phyloP scores from a whole-genome alignment of 192 early-diverging fungal genomes.

The Pilaira anomala region DNA sequence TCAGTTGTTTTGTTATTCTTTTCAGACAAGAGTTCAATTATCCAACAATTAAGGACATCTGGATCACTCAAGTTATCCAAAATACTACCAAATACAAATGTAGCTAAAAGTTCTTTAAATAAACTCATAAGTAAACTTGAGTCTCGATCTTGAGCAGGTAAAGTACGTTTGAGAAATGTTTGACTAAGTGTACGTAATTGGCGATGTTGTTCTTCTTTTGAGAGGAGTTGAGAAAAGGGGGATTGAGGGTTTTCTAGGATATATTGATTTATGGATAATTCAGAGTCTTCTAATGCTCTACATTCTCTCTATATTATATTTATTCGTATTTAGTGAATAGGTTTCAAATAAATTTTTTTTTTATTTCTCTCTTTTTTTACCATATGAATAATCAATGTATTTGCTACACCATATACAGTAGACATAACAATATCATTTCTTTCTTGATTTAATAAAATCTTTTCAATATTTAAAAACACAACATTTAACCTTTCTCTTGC shows the following conservation, averaged over 20 bases:
- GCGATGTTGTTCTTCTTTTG: constrained; percentile 38
- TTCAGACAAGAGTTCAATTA: constrained; percentile 45
- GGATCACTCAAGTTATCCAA: constrained; percentile 48
- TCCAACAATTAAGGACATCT: constrained; percentile 49
- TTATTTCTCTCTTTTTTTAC: constrained; percentile 27
- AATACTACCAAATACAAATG: constrained; percentile 42
- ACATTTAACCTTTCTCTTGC: constrained; percentile 23
- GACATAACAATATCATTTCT: constrained; percentile 47
- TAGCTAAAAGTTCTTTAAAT: constrained; percentile 50
- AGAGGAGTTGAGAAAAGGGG: constrained; percentile 39
- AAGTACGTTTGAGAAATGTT: constrained; percentile 36
- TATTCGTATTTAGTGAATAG: neutral
- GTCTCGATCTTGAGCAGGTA: constrained; percentile 41
- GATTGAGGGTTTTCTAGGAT: constrained; percentile 44
- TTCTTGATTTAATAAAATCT: constrained; percentile 29
- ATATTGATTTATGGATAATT: constrained; percentile 38
- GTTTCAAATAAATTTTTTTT: neutral
- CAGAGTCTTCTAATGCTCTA: constrained; percentile 39
- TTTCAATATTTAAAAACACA: constrained; percentile 23
- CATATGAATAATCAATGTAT: constrained; percentile 57
- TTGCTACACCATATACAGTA: constrained; percentile 48
- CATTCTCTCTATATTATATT: constrained; percentile 28
- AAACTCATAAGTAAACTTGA: constrained; percentile 41
- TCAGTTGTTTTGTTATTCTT: no score
- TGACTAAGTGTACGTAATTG: constrained; percentile 39